phyloP scores from a whole-genome alignment of 495 filamentous ascomycete species.

The Copromyces sp. region DNA sequence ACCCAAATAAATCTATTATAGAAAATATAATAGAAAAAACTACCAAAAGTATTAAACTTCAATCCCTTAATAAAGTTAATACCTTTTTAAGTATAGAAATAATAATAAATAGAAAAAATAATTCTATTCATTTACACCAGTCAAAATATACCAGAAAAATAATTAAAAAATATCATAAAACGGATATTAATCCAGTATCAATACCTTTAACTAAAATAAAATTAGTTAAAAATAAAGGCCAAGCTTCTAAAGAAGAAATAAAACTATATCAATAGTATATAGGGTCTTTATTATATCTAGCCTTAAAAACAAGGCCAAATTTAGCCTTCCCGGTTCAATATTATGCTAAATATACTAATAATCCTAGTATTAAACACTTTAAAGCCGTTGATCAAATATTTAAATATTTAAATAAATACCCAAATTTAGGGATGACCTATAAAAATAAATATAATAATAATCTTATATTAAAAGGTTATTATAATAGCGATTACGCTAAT shows the following conservation, averaged over 20 bases:
- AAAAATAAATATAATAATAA: no score
- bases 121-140: background rate
- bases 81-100: background rate
- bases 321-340: background rate
- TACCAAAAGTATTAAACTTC: background rate
- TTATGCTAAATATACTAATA: background rate
- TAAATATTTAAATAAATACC: no score
- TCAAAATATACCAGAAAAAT: conserved; percentile 1
- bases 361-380: background rate
- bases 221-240: no score
- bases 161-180: background rate
- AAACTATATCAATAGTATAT: no score
- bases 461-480: no score
- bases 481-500: no score
- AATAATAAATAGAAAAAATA: background rate
- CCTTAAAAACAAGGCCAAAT: conserved; percentile 2
- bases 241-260: no score
- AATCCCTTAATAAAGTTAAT: background rate
- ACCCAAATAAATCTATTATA: background rate
- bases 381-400: no score
- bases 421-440: no score
- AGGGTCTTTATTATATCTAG: conserved; percentile 2
- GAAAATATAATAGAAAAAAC: background rate
- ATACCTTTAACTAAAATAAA: no score
- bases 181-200: background rate